A percentile compares a stretch with the other conserved stretches of the same genome.
Conservation (phyloP, 225 moss, liverwort and hornwort species). For the Physcomitrellopsis africana region DNA sequence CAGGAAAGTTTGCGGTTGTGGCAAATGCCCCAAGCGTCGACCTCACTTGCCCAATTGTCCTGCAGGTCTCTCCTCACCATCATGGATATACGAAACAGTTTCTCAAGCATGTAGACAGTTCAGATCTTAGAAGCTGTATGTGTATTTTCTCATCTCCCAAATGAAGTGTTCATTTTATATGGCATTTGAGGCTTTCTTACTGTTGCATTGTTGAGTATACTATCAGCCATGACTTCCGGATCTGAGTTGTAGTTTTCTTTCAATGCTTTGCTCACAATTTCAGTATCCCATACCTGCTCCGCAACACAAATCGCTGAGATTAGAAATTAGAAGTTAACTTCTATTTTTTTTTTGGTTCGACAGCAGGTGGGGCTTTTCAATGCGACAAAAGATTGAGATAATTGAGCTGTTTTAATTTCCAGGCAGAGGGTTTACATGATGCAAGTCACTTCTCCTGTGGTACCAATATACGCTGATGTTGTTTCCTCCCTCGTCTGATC, state of each 20-base stretch:
- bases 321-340: not conserved
- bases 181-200: constrained; percentile 37
- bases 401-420: not conserved
- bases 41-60: constrained; percentile 70
- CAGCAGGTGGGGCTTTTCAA: too few species aligned
- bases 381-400: not conserved
- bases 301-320: not conserved
- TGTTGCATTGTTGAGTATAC: constrained; percentile 71
- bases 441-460: constrained; percentile 60
- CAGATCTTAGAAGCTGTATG: not conserved
- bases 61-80: constrained; percentile 12
- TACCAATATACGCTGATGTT: constrained; percentile 82
- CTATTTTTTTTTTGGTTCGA: not conserved
- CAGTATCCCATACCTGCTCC: constrained; percentile 82
- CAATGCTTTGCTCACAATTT: constrained; percentile 69
- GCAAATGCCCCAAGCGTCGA: constrained; percentile 68
- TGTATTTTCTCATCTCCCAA: too few species aligned
- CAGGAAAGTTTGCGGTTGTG: constrained; percentile 53
- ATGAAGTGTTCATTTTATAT: not conserved
- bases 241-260: constrained; percentile 54
- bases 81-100: too few species aligned
- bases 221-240: constrained; percentile 52
- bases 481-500: constrained; percentile 76
- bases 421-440: constrained; percentile 54
- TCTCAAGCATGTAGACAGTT: too few species aligned